phyloP scores from a whole-genome alignment of 208 protist genomes.

The Acanthamoeba lenticulata region DNA sequence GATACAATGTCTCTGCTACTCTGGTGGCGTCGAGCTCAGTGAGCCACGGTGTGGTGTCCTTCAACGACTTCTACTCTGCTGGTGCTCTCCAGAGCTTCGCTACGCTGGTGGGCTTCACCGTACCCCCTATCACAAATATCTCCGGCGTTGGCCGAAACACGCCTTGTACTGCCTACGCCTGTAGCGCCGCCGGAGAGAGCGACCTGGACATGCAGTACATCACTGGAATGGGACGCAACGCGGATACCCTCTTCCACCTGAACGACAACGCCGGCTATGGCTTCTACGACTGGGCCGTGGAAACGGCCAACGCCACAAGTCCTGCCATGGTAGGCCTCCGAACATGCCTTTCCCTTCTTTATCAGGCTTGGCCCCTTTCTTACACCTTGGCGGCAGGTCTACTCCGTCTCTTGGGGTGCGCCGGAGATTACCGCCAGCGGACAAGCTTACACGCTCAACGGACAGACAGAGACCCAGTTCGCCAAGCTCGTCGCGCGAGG shows the following conservation, averaged over 20 bases:
- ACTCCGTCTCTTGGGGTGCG: background rate
- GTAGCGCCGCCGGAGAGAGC: background rate
- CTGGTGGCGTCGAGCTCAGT: background rate
- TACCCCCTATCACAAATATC: background rate
- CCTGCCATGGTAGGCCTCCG: conserved; percentile 23
- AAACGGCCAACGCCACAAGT: background rate
- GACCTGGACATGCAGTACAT: conserved; percentile 22
- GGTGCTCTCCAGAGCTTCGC: background rate
- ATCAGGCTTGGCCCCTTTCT: too few relatives aligned
- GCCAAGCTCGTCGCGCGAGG: background rate
- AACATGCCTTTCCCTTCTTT: too few relatives aligned
- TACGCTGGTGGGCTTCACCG: background rate
- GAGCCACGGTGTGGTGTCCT: background rate
- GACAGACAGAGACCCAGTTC: background rate
- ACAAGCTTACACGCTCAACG: background rate
- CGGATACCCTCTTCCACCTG: background rate
- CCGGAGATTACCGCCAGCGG: background rate
- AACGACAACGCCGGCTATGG: background rate
- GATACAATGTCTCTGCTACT: background rate
- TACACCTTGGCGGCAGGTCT: too few relatives aligned
- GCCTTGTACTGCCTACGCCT: background rate
- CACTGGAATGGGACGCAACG: background rate
- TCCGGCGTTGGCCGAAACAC: background rate
- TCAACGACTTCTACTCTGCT: background rate
- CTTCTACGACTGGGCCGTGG: background rate